These are phyloP conservation scores for Aurinia saxatilis DNA, from an alignment of 345 rosid genomes.

Conservation along the genomic window DNA sequence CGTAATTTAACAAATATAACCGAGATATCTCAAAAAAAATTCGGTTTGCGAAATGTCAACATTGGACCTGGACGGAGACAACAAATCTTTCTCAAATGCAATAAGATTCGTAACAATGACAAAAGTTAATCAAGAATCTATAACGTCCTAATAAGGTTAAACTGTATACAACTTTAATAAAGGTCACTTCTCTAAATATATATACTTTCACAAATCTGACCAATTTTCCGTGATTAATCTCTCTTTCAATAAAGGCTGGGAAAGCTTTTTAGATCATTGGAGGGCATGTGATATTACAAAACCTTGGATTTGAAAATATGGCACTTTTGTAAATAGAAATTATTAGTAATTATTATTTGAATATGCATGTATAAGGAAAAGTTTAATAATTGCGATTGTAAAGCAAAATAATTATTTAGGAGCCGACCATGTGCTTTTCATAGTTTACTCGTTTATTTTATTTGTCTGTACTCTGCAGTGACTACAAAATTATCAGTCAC, in stretches of 20 bases:
- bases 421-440: constrained; percentile 20
- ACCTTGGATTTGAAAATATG: constrained; percentile 5
- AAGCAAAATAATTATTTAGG: constrained; percentile 1
- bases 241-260: not conserved
- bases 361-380: not conserved
- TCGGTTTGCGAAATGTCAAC: too few relatives aligned
- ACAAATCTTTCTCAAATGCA: not conserved
- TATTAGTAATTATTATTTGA: too few relatives aligned
- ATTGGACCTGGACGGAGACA: too few relatives aligned
- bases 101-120: not conserved
- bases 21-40: too few relatives aligned
- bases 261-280: not conserved
- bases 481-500: not conserved
- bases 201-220: not conserved
- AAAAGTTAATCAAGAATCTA: not conserved
- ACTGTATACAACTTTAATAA: not conserved
- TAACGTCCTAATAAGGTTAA: not conserved
- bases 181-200: not conserved
- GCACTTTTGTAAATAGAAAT: not conserved
- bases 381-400: not conserved
- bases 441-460: not conserved
- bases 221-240: not conserved
- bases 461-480: constrained; percentile 7
- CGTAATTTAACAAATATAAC: too few relatives aligned
- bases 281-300: constrained; percentile 4